phyloP scores from a whole-genome alignment of 2,329 filamentous ascomycete genomes.

The Metarhizium anisopliae region DNA sequence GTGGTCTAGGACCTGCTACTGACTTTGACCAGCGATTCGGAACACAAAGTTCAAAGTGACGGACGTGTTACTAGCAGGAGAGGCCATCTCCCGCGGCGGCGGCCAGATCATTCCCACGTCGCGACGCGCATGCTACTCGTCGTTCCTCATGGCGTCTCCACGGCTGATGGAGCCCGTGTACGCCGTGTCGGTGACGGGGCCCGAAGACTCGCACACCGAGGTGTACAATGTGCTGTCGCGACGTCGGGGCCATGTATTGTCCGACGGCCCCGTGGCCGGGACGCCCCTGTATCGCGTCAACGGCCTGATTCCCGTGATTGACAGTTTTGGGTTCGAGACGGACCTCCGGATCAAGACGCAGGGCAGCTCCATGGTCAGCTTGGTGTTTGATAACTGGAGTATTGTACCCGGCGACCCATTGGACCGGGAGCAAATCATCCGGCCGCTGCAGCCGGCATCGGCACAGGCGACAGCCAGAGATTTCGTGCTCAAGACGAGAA shows the following conservation, averaged over 20 bases:
- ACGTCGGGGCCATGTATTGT: slow-evolving; percentile 82
- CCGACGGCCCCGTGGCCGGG: slow-evolving; percentile 88
- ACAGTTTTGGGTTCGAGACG: slow-evolving; percentile 96
- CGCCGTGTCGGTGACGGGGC: slow-evolving; percentile 84
- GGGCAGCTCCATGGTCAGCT: slow-evolving; percentile 78
- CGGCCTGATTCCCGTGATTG: slow-evolving; percentile 89
- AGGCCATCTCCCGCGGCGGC: slow-evolving; percentile 90
- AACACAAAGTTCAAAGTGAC: slow-evolving; percentile 98
- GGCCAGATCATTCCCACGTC: slow-evolving; percentile 97
- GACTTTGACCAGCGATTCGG: slow-evolving; percentile 60
- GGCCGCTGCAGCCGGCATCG: slow-evolving; percentile 77
- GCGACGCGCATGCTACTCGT: slow-evolving; percentile 85
- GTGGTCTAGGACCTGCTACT: not conserved
- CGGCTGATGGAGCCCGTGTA: slow-evolving; percentile 96
- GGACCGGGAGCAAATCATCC: slow-evolving; percentile 73
- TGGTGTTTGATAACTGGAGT: slow-evolving; percentile 94
- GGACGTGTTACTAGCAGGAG: slow-evolving; percentile 74
- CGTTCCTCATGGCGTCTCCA: slow-evolving; percentile 93
- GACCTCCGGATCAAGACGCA: slow-evolving; percentile 94
- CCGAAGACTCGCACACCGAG: slow-evolving; percentile 77
- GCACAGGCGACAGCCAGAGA: slow-evolving; percentile 87
- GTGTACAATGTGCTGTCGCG: slow-evolving; percentile 88
- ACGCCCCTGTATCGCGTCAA: slow-evolving; percentile 89
- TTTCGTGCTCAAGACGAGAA: slow-evolving; percentile 91
- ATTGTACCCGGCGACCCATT: slow-evolving; percentile 94